Evolutionary conservation across 768 basidiomycete species (phyloP).

Genomic region (Pisolithus sp.): DNA sequence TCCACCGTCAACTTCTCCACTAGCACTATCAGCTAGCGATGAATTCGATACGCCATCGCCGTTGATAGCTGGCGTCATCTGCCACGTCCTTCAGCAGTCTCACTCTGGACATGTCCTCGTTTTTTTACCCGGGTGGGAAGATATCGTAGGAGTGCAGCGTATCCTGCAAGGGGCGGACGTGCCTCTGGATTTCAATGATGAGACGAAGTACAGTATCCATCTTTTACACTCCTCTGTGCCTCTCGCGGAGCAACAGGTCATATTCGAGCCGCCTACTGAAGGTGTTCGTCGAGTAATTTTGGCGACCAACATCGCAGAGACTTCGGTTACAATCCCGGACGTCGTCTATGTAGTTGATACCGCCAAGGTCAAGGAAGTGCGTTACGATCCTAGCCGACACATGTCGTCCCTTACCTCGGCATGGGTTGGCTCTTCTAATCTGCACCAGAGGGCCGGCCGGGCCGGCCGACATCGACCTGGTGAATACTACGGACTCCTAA

Average conservation of each 20-base stretch:
- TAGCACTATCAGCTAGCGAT: constrained; percentile 26
- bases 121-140: constrained; percentile 92
- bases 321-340: constrained; percentile 91
- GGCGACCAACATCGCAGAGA: constrained; percentile 93
- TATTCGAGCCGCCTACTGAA: constrained; percentile 74
- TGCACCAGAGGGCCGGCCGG: constrained; percentile 87
- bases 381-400: constrained; percentile 82
- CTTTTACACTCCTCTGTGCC: constrained; percentile 88
- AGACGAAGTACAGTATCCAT: constrained; percentile 60
- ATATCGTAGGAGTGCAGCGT: constrained; percentile 70
- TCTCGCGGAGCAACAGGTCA: constrained; percentile 78
- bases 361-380: constrained; percentile 81
- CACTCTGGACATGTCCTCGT: constrained; percentile 84
- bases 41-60: constrained; percentile 76
- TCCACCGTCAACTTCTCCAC: constrained; percentile 2
- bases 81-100: constrained; percentile 66
- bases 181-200: constrained; percentile 55
- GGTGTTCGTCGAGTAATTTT: constrained; percentile 86
- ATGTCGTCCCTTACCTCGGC: constrained; percentile 86
- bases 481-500: constrained; percentile 83
- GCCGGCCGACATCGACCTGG: constrained; percentile 89
- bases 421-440: constrained; percentile 86
- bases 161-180: constrained; percentile 48
- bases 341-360: constrained; percentile 93
- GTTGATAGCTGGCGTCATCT: constrained; percentile 74